A percentile compares a stretch with the other conserved stretches of the same genome.
phyloP scores from a whole-genome alignment of 1,284 basidiomycete genomes.

The Cutaneotrichosporon cyanovorans region DNA sequence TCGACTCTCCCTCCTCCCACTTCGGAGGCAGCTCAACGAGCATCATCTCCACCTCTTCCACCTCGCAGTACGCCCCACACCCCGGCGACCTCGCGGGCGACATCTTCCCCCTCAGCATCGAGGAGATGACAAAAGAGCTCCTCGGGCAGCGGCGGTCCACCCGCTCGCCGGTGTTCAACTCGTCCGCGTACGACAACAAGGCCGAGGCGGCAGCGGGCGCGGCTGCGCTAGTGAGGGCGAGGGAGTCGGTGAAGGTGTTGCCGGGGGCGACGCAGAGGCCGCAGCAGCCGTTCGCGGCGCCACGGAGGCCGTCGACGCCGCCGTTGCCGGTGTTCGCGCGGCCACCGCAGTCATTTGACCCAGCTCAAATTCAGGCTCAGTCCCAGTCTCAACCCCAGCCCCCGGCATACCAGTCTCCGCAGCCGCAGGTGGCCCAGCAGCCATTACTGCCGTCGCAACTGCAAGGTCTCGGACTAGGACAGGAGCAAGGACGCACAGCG shows the following conservation, averaged over 20 bases:
- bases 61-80: conserved; percentile 12
- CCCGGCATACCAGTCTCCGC: background rate
- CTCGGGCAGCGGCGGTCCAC: conserved; percentile 11
- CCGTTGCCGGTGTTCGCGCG: background rate
- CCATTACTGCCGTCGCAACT: too few relatives aligned
- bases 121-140: conserved; percentile 17
- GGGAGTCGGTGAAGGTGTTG: background rate
- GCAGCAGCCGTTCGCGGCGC: background rate
- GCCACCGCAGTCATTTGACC: background rate
- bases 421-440: background rate
- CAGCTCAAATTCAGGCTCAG: background rate
- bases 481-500: background rate
- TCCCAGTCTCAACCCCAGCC: background rate
- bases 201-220: conserved; percentile 12
- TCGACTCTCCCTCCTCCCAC: background rate
- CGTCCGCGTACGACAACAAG: conserved; percentile 12
- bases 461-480: too few relatives aligned
- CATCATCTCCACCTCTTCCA: background rate
- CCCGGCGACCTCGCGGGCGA: conserved; percentile 13
- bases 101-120: conserved; percentile 13
- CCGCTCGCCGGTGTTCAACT: background rate
- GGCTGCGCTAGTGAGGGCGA: background rate
- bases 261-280: background rate
- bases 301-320: background rate
- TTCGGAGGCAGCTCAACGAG: background rate